A percentile compares a stretch with the other conserved stretches of the same genome.
Conservation (phyloP, 2,329 filamentous ascomycete genomes). For the Dothiorella sarmentorum region DNA sequence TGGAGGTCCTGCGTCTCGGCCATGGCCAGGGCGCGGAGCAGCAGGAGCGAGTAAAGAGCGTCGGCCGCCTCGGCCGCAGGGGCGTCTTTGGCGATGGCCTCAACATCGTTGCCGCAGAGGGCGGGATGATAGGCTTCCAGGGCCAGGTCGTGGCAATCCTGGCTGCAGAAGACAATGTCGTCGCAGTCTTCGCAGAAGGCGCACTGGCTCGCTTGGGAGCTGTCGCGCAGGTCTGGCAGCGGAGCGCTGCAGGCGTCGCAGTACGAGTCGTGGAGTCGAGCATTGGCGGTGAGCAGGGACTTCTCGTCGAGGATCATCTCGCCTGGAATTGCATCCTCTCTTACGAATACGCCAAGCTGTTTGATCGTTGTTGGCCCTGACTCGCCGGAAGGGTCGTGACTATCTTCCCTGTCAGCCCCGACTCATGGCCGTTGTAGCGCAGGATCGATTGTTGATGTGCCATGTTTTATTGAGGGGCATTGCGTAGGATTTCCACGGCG, state of each 20-base stretch:
- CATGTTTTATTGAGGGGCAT: slow-evolving; percentile 3
- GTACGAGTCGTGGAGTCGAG: slow-evolving; percentile 77
- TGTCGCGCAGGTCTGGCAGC: slow-evolving; percentile 49
- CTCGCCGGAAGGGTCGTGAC: slow-evolving; percentile 38
- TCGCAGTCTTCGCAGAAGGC: slow-evolving; percentile 54
- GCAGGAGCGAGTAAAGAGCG: slow-evolving; percentile 57
- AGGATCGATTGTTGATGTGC: neutral
- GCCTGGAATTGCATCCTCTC: slow-evolving; percentile 71
- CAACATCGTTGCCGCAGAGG: slow-evolving; percentile 54
- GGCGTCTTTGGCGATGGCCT: slow-evolving; percentile 57
- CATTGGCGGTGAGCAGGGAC: slow-evolving; percentile 84
- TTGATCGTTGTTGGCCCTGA: slow-evolving; percentile 57
- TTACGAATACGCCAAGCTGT: slow-evolving; percentile 89
- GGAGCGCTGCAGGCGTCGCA: slow-evolving; percentile 85
- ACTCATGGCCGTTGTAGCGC: neutral
- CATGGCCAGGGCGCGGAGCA: slow-evolving; percentile 58
- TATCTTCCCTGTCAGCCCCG: slow-evolving; percentile 8
- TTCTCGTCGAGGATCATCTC: slow-evolving; percentile 77
- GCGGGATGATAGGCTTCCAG: slow-evolving; percentile 56
- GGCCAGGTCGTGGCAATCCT: slow-evolving; percentile 54
- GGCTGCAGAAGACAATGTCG: slow-evolving; percentile 59
- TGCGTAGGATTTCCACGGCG: slow-evolving; percentile 20
- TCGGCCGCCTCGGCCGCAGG: slow-evolving; percentile 57
- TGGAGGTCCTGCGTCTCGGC: slow-evolving; percentile 58
- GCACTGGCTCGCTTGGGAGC: slow-evolving; percentile 24